phyloP scores from a whole-genome alignment of 345 rosid species.

The Salix koriyanagi region DNA sequence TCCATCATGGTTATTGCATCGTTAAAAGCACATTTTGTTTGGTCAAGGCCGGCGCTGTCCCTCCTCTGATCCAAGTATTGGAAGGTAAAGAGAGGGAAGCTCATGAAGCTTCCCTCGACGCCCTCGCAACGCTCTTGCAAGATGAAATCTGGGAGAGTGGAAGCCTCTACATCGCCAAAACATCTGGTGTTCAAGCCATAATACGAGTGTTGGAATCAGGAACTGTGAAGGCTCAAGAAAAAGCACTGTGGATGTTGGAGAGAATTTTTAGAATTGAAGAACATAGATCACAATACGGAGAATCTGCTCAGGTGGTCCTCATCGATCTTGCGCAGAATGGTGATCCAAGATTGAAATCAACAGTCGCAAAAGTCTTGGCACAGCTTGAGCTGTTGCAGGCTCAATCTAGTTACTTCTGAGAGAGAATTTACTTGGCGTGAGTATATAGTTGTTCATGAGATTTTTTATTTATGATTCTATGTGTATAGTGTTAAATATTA shows the following conservation, averaged over 20 bases:
- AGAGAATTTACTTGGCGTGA: constrained; percentile 1
- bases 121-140: constrained; percentile 54
- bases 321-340: constrained; percentile 57
- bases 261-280: constrained; percentile 45
- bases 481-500: no score
- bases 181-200: constrained; percentile 37
- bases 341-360: constrained; percentile 41
- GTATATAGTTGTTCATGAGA: background rate
- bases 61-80: constrained; percentile 42
- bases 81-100: constrained; percentile 49
- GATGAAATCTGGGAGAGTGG: constrained; percentile 60
- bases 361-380: constrained; percentile 45
- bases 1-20: constrained; percentile 46
- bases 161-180: constrained; percentile 41
- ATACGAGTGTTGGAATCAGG: constrained; percentile 39
- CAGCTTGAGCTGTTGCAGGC: constrained; percentile 51
- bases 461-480: background rate
- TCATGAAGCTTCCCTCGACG: constrained; percentile 47
- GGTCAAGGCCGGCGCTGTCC: constrained; percentile 53
- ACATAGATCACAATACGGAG: constrained; percentile 37
- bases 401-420: constrained; percentile 59
- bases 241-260: constrained; percentile 54
- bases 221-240: constrained; percentile 46
- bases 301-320: constrained; percentile 49
- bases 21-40: constrained; percentile 54